These are phyloP conservation scores for Xylaria polymorpha DNA, from an alignment of 2,329 filamentous ascomycete genomes.

Conservation along the genomic window DNA sequence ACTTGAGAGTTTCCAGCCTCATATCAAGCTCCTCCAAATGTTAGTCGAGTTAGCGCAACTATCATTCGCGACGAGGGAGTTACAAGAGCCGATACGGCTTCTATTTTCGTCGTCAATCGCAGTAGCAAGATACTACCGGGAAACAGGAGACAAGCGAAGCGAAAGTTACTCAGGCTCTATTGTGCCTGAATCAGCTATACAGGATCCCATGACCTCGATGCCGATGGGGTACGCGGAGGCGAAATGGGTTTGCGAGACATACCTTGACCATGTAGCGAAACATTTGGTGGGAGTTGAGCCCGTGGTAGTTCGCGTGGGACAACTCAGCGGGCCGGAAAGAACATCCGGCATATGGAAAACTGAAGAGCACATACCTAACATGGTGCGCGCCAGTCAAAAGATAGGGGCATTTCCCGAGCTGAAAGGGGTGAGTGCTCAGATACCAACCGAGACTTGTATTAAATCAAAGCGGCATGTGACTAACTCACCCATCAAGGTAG, in stretches of 20 bases:
- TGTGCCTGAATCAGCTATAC: constrained; percentile 53
- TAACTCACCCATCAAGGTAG: constrained; percentile 21
- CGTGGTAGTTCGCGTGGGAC: constrained; percentile 55
- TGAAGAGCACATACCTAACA: constrained; percentile 57
- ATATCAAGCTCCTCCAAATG: constrained; percentile 22
- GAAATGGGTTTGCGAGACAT: constrained; percentile 59
- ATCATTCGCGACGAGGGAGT: background rate
- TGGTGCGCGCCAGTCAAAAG: constrained; percentile 58
- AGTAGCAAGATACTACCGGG: constrained; percentile 39
- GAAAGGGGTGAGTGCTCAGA: constrained; percentile 23
- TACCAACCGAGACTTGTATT: background rate
- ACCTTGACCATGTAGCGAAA: constrained; percentile 55
- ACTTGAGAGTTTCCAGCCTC: constrained; percentile 24
- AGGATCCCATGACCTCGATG: constrained; percentile 50
- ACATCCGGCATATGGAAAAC: constrained; percentile 58
- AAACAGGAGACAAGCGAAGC: background rate
- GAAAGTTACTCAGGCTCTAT: background rate
- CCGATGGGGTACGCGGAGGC: constrained; percentile 59
- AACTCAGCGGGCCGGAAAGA: constrained; percentile 56
- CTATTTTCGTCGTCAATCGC: constrained; percentile 51
- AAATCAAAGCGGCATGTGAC: background rate
- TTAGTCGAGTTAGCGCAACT: constrained; percentile 24
- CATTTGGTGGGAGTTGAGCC: constrained; percentile 48
- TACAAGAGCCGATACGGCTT: constrained; percentile 37
- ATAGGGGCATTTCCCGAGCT: constrained; percentile 29